These are phyloP conservation scores for Metschnikowia amazonensis DNA, from an alignment of 805 yeast genomes.

Conservation along the genomic window DNA sequence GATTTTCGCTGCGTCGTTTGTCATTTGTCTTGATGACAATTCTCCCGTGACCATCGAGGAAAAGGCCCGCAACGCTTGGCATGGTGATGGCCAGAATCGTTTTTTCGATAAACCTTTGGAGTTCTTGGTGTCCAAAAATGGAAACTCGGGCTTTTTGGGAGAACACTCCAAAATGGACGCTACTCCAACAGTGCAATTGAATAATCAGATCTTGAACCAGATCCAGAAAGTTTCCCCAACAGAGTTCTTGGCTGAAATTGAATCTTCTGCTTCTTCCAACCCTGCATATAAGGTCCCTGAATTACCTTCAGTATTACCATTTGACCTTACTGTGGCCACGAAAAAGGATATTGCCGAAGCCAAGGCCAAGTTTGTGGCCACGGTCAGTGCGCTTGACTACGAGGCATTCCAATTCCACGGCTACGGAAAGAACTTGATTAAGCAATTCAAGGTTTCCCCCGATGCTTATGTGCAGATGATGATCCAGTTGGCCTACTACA, in stretches of 20 bases:
- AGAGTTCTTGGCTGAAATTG: slow-evolving; percentile 27
- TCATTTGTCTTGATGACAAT: slow-evolving; percentile 71
- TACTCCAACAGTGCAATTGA: slow-evolving; percentile 86
- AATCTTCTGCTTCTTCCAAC: slow-evolving; percentile 11
- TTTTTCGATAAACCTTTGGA: slow-evolving; percentile 90
- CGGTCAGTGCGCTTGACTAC: slow-evolving; percentile 66
- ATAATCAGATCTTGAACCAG: slow-evolving; percentile 65
- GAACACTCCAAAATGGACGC: slow-evolving; percentile 99
- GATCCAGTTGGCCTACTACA: slow-evolving; percentile 86
- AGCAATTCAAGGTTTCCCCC: slow-evolving; percentile 81
- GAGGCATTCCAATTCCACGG: slow-evolving; percentile 78
- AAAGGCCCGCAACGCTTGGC: slow-evolving; percentile 85
- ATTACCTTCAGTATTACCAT: slow-evolving; percentile 35
- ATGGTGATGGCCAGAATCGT: slow-evolving; percentile 90
- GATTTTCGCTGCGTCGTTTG: slow-evolving; percentile 75
- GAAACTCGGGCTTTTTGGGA: slow-evolving; percentile 87
- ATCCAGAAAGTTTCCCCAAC: slow-evolving; percentile 46
- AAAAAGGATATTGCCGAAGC: slow-evolving; percentile 54
- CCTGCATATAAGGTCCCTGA: slow-evolving; percentile 15
- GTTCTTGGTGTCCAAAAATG: slow-evolving; percentile 76
- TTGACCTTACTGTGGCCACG: slow-evolving; percentile 56
- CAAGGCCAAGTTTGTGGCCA: slow-evolving; percentile 48
- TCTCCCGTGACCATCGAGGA: slow-evolving; percentile 76
- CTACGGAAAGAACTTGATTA: slow-evolving; percentile 82
- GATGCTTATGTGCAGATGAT: slow-evolving; percentile 91